These are phyloP conservation scores for Pythium utonaiense DNA, from an alignment of 352 stramenopile species.

Conservation along the genomic window DNA sequence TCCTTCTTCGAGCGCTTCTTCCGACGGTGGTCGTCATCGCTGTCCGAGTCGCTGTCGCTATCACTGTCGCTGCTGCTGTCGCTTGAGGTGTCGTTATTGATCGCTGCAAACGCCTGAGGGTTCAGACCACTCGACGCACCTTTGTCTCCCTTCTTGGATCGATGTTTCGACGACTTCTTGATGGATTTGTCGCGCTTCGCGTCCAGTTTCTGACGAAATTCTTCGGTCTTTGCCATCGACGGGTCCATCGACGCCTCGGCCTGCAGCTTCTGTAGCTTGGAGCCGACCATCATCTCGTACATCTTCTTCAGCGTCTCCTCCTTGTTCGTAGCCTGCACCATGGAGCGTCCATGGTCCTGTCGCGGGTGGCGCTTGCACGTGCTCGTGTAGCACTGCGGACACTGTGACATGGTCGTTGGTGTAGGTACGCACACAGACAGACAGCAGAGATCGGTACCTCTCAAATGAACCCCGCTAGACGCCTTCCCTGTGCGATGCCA, in stretches of 20 bases:
- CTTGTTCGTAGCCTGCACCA: constrained; percentile 41
- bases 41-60: constrained; percentile 27
- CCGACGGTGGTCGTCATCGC: constrained; percentile 14
- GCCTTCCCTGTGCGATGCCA: too few relatives aligned
- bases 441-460: background rate
- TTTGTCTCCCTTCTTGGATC: constrained; percentile 27
- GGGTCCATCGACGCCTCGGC: constrained; percentile 44
- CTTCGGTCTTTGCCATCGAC: constrained; percentile 33
- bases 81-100: constrained; percentile 38
- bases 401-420: constrained; percentile 49
- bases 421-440: background rate
- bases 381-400: constrained; percentile 77
- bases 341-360: constrained; percentile 66
- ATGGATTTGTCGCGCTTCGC: constrained; percentile 61
- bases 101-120: constrained; percentile 64
- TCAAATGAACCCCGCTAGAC: too few relatives aligned
- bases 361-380: constrained; percentile 58
- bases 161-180: constrained; percentile 45
- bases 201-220: constrained; percentile 65
- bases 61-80: constrained; percentile 25
- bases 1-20: constrained; percentile 32
- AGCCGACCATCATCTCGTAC: constrained; percentile 66
- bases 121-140: constrained; percentile 49
- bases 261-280: constrained; percentile 72
- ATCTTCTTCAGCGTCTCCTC: constrained; percentile 73